phyloP scores from a whole-genome alignment of 371 early-diverging fungal genomes.

The Mucor plumbeus region DNA sequence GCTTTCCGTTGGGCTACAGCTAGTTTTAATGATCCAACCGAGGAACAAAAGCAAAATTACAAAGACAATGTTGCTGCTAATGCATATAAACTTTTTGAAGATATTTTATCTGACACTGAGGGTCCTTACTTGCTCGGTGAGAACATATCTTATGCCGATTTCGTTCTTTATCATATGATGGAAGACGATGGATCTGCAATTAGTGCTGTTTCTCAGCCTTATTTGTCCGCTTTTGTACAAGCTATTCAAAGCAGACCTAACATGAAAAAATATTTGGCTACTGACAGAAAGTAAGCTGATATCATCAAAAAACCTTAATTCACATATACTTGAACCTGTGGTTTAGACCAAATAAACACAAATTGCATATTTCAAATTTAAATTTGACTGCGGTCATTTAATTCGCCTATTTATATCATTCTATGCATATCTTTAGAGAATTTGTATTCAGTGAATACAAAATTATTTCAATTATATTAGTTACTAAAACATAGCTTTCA shows the following conservation, averaged over 20 bases:
- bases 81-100: conserved; percentile 1
- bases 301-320: not conserved
- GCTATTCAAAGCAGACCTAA: conserved; percentile 25
- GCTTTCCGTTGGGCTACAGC: not conserved
- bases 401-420: no score
- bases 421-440: no score
- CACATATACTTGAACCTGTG: no score
- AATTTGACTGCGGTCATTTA: no score
- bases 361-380: no score
- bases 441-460: no score
- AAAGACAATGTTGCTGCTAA: not conserved
- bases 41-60: conserved; percentile 15
- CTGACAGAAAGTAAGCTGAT: conserved; percentile 12
- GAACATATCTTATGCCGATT: conserved; percentile 37
- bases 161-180: conserved; percentile 27
- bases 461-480: no score
- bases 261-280: conserved; percentile 18
- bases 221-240: conserved; percentile 13
- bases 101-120: conserved; percentile 15
- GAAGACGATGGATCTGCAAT: conserved; percentile 21
- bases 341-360: no score
- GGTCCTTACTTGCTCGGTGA: conserved; percentile 39
- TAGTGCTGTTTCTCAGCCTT: conserved; percentile 9
- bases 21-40: not conserved
- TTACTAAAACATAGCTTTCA: no score